A percentile compares a stretch with the other conserved stretches of the same genome.
These are phyloP conservation scores for Dryadomyces quercus-mongolicae DNA, from an alignment of 2,329 filamentous ascomycete species.

Conservation along the genomic window DNA sequence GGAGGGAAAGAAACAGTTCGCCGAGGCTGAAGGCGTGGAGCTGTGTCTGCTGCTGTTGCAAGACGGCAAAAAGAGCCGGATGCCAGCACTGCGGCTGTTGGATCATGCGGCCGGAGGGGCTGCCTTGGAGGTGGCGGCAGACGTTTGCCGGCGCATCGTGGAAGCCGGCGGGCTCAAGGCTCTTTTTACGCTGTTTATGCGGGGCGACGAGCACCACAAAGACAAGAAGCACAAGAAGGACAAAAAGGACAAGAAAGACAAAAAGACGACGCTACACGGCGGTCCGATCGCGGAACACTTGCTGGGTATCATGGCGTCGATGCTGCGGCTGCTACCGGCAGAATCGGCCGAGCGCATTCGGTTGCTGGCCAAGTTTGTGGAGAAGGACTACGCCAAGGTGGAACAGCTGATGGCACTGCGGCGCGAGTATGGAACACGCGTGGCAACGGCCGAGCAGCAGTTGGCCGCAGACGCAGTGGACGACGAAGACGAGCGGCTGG, in stretches of 20 bases:
- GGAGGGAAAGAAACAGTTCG: slow-evolving; percentile 63
- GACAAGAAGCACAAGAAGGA: slow-evolving; percentile 3
- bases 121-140: slow-evolving; percentile 14
- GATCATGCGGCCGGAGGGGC: slow-evolving; percentile 61
- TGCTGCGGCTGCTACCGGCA: slow-evolving; percentile 68
- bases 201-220: slow-evolving; percentile 35
- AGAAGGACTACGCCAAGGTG: slow-evolving; percentile 86
- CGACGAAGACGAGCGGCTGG: slow-evolving; percentile 60
- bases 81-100: slow-evolving; percentile 57
- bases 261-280: slow-evolving; percentile 28
- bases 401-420: slow-evolving; percentile 59
- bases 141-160: slow-evolving; percentile 65
- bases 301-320: slow-evolving; percentile 69
- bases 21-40: slow-evolving; percentile 86
- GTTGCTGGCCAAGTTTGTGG: slow-evolving; percentile 84
- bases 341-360: slow-evolving; percentile 71
- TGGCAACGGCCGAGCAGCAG: slow-evolving; percentile 49
- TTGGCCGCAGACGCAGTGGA: slow-evolving; percentile 46
- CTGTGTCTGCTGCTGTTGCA: slow-evolving; percentile 84
- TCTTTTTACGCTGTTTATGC: slow-evolving; percentile 80
- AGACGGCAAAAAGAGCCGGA: slow-evolving; percentile 66
- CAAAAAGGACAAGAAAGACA: neutral
- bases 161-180: slow-evolving; percentile 77
- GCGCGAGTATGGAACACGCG: slow-evolving; percentile 52
- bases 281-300: slow-evolving; percentile 67